Percentiles rank a stretch among this genome's conserved stretches.
Evolutionary conservation across 2,329 filamentous ascomycete genomes (phyloP).

Genomic region (Fusarium armeniacum): DNA sequence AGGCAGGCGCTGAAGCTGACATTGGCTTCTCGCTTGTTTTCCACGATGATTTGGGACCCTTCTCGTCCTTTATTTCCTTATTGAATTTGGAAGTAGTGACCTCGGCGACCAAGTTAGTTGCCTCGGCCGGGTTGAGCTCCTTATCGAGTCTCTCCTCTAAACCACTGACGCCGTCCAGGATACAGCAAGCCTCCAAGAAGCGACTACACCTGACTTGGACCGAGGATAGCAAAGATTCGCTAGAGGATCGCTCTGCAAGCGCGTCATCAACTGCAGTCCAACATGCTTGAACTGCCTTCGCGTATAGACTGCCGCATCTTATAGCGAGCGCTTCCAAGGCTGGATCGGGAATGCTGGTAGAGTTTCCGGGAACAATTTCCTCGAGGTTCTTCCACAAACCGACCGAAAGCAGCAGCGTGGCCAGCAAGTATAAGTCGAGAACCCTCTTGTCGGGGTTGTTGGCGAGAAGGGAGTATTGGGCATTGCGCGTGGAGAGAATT

Average conservation of each 20-base stretch:
- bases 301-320: slow-evolving; percentile 80
- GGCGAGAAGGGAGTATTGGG: slow-evolving; percentile 62
- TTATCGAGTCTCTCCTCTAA: slow-evolving; percentile 67
- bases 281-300: slow-evolving; percentile 80
- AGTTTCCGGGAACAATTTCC: slow-evolving; percentile 61
- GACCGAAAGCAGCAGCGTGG: slow-evolving; percentile 79
- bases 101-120: background rate
- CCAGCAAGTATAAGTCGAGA: slow-evolving; percentile 79
- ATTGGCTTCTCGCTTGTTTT: slow-evolving; percentile 41
- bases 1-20: slow-evolving; percentile 5
- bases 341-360: slow-evolving; percentile 70
- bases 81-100: slow-evolving; percentile 12
- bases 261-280: slow-evolving; percentile 78
- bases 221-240: slow-evolving; percentile 66
- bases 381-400: slow-evolving; percentile 80
- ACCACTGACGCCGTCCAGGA: slow-evolving; percentile 70
- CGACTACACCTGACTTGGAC: slow-evolving; percentile 69
- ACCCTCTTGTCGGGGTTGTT: slow-evolving; percentile 69
- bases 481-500: slow-evolving; percentile 62
- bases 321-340: slow-evolving; percentile 73
- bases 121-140: slow-evolving; percentile 57
- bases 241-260: slow-evolving; percentile 60
- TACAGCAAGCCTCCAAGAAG: slow-evolving; percentile 72
- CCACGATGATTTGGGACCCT: slow-evolving; percentile 19
- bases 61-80: slow-evolving; percentile 38